Evolutionary conservation across 495 filamentous ascomycete species (phyloP).

Genomic region (Hamigera avellanea): DNA sequence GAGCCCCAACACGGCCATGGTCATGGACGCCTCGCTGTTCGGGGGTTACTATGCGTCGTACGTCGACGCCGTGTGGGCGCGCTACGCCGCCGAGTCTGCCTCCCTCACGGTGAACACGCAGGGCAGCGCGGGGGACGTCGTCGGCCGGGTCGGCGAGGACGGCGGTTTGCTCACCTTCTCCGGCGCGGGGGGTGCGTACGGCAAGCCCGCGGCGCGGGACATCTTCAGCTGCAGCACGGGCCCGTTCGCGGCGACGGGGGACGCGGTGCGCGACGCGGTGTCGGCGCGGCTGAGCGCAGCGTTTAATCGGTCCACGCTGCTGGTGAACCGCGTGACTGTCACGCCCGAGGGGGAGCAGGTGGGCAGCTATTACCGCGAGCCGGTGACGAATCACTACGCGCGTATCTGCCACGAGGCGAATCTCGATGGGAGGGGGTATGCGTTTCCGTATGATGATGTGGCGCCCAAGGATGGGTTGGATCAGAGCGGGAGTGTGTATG

Average conservation of each 20-base stretch:
- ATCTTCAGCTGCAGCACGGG: conserved; percentile 66
- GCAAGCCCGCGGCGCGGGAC: conserved; percentile 45
- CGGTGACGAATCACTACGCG: conserved; percentile 61
- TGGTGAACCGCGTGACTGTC: conserved; percentile 20
- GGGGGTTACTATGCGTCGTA: conserved; percentile 50
- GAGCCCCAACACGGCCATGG: conserved; percentile 53
- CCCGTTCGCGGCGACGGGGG: conserved; percentile 44
- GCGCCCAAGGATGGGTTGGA: conserved; percentile 42
- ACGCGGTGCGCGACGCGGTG: conserved; percentile 37
- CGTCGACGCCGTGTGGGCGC: conserved; percentile 50
- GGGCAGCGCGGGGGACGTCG: conserved; percentile 34
- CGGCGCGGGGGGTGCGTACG: conserved; percentile 34
- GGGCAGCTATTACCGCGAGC: conserved; percentile 39
- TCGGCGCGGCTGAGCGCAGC: conserved; percentile 57
- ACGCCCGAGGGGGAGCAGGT: conserved; percentile 40
- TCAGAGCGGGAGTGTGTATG: conserved; percentile 53
- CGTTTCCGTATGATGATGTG: conserved; percentile 74
- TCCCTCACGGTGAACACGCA: conserved; percentile 55
- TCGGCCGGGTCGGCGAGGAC: conserved; percentile 19
- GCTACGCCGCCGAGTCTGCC: conserved; percentile 39
- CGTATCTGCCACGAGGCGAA: conserved; percentile 53
- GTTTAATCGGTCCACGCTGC: conserved; percentile 54
- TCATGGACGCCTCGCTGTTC: conserved; percentile 45
- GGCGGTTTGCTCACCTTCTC: conserved; percentile 40
- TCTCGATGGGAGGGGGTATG: conserved; percentile 54